Evolutionary conservation across 169 alveolate species (phyloP).

Genomic region (Plasmodium billcollinsi): DNA sequence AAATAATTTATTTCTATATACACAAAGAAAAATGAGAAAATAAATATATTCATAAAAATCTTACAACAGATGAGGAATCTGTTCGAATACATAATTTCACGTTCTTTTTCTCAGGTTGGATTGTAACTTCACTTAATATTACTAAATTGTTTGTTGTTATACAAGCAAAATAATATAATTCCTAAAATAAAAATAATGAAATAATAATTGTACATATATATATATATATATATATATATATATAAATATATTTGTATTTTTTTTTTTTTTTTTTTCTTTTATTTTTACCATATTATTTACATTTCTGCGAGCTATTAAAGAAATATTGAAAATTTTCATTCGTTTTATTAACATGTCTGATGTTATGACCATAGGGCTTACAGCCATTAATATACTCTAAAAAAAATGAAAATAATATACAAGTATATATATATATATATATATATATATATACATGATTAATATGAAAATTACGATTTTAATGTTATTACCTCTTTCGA

Average conservation of each 20-base stretch:
- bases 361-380: constrained; percentile 76
- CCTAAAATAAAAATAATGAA: constrained; percentile 61
- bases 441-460: background rate
- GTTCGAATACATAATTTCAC: constrained; percentile 77
- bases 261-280: background rate
- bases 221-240: background rate
- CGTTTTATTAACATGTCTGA: constrained; percentile 70
- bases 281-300: constrained; percentile 29
- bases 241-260: background rate
- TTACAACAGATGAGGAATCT: constrained; percentile 81
- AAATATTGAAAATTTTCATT: constrained; percentile 70
- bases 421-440: background rate
- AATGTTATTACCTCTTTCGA: constrained; percentile 76
- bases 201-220: too few relatives aligned
- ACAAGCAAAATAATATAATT: constrained; percentile 77
- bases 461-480: background rate
- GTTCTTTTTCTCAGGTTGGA: constrained; percentile 61
- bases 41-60: too few relatives aligned
- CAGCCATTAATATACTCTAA: constrained; percentile 69
- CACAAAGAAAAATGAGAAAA: too few relatives aligned
- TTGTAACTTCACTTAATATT: constrained; percentile 79
- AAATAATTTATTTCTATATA: too few relatives aligned
- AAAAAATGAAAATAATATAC: background rate
- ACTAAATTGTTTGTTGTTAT: constrained; percentile 80
- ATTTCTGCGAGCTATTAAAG: constrained; percentile 56